Base-by-base conservation (phyloP, 2,329 filamentous ascomycete genomes). In the Coleophoma crateriformis region DNA sequence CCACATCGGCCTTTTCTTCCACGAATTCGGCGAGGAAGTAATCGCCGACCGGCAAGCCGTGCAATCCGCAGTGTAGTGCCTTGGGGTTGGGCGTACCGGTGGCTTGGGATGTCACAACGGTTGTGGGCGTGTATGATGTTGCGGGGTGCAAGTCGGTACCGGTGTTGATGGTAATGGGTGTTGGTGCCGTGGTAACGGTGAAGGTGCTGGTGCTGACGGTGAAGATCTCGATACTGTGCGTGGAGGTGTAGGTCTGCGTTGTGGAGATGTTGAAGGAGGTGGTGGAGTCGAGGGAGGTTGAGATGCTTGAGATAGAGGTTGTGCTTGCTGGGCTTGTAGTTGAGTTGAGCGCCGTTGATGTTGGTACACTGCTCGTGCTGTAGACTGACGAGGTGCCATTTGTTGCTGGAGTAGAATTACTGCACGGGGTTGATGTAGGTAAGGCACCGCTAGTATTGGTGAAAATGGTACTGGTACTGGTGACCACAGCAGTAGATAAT, bases 1-100 rank as follows among this genome's bases (percentile, higher is more conserved):
- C 56, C 34, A 67, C 63, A 12, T 55, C 60, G 1, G 51, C 50
- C 7, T 54, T 59, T 49, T 72, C 64, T 55, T 71, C 61, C 41
- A 64, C 61, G 51, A 67, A 73, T 53, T 67, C 64, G 11, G 65
- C 68, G 2, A 73, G 54, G 51, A 72, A 69, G 52, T 64, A 71
- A 49, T 61, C 61, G 8, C 67, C 68, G 2, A 61, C 58, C 1
- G 67, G 60, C 49, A 59, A 45, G 17, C 70, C 70, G 20, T 67
- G 65, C 8, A 73, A 61, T 42, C 69, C 70, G 52, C 70, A 74
- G 56, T 72, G 68, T 1, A 60, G 49, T 17, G 58, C 58, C 4
- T 49, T 50, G 1, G 59, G 54, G 35, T 54, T 55, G 2, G 69
- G 67, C 13, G 58, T 57, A 3, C 68, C 68, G 7, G 63, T 63